These are phyloP conservation scores for Saxophila tyrrhenica DNA, from an alignment of 495 filamentous ascomycete genomes.

Conservation along the genomic window DNA sequence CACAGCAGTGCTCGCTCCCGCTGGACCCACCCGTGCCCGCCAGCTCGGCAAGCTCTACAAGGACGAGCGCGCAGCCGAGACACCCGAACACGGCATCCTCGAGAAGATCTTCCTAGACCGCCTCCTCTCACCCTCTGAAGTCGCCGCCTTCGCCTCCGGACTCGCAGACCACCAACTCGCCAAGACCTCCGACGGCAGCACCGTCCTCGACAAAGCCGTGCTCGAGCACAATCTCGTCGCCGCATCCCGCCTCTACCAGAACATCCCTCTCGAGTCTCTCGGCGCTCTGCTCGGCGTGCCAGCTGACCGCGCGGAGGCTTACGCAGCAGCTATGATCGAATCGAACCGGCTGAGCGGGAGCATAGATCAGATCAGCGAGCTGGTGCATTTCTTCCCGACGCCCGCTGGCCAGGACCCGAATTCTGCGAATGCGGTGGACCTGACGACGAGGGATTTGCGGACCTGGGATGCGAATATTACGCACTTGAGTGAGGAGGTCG, in stretches of 20 bases:
- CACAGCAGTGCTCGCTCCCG: slow-evolving; percentile 88
- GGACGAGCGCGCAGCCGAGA: slow-evolving; percentile 67
- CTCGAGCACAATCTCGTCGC: slow-evolving; percentile 91
- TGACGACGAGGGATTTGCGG: slow-evolving; percentile 53
- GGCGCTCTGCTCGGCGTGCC: slow-evolving; percentile 66
- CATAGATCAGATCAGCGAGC: slow-evolving; percentile 87
- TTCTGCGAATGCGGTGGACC: slow-evolving; percentile 36
- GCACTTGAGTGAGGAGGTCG: slow-evolving; percentile 74
- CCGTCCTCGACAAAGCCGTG: slow-evolving; percentile 87
- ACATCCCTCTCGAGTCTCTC: slow-evolving; percentile 71
- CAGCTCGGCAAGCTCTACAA: slow-evolving; percentile 79
- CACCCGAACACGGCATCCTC: slow-evolving; percentile 75
- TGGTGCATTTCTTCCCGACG: slow-evolving; percentile 67
- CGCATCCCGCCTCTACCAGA: slow-evolving; percentile 74
- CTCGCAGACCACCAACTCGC: slow-evolving; percentile 83
- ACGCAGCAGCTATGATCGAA: slow-evolving; percentile 90
- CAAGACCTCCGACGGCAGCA: slow-evolving; percentile 74
- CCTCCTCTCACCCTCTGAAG: slow-evolving; percentile 66
- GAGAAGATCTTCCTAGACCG: slow-evolving; percentile 98
- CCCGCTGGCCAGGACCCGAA: slow-evolving; percentile 50
- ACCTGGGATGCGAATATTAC: slow-evolving; percentile 86
- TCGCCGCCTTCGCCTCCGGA: slow-evolving; percentile 69
- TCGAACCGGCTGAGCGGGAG: slow-evolving; percentile 73
- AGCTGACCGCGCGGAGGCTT: slow-evolving; percentile 75
- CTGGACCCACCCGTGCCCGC: slow-evolving; percentile 72